phyloP scores from a whole-genome alignment of 176 grass and related monocot species.

The Neostapfia colusana region DNA sequence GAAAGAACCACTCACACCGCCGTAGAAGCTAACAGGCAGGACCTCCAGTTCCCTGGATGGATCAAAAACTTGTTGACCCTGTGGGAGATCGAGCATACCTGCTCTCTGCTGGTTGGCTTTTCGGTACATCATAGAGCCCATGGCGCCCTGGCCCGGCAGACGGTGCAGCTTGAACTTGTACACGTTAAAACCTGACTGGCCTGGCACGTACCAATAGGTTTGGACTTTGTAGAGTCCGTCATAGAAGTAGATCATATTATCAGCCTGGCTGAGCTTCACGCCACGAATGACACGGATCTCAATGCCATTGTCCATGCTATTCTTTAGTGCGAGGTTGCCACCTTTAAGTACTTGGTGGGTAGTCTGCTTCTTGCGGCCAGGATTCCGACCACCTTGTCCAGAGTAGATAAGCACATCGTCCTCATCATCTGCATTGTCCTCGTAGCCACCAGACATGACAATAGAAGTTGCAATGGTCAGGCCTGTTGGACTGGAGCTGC shows the following conservation, averaged over 20 bases:
- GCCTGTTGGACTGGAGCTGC: no score
- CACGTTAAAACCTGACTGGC: not conserved
- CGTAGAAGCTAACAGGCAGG: not conserved
- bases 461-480: not conserved
- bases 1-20: not conserved
- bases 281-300: not conserved
- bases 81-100: not conserved
- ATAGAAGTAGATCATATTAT: not conserved
- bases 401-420: not conserved
- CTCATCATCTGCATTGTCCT: not conserved
- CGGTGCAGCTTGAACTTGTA: not conserved
- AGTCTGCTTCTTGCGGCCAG: not conserved
- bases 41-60: not conserved
- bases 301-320: not conserved
- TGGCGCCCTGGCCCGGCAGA: not conserved
- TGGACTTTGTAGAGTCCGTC: not conserved
- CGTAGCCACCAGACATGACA: not conserved
- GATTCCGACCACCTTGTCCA: not conserved
- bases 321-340: not conserved
- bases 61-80: not conserved
- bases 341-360: not conserved
- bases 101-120: not conserved
- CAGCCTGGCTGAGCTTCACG: not conserved
- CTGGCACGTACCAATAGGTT: not conserved
- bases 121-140: not conserved